Conservation (phyloP, 2,329 filamentous ascomycete genomes). For the Penicillium sp. region DNA sequence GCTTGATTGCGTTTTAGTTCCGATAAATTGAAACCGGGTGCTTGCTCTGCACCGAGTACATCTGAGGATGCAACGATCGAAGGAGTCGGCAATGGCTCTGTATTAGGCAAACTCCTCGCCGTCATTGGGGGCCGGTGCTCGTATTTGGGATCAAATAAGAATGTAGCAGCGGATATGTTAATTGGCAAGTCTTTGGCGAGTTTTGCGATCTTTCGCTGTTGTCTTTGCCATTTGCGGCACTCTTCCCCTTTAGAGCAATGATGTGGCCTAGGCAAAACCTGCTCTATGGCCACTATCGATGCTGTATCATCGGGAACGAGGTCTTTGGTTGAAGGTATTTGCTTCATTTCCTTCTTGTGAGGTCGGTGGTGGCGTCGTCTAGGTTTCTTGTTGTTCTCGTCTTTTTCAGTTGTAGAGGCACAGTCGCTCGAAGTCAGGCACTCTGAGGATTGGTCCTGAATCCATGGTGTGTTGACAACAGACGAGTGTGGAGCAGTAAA, state of each 20-base stretch:
- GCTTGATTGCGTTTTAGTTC: conserved; percentile 68
- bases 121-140: conserved; percentile 49
- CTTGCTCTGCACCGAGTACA: conserved; percentile 67
- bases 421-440: not conserved
- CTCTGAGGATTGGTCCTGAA: not conserved
- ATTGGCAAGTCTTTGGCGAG: conserved; percentile 74
- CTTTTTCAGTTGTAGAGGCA: not conserved
- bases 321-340: not conserved
- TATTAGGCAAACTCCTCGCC: conserved; percentile 55
- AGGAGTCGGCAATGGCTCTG: conserved; percentile 67
- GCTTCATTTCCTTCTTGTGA: conserved; percentile 59
- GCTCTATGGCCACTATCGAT: conserved; percentile 88
- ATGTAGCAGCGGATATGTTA: conserved; percentile 61
- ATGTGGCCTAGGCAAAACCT: conserved; percentile 79
- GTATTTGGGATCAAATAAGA: conserved; percentile 64
- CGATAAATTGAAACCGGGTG: conserved; percentile 65
- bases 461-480: not conserved
- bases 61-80: conserved; percentile 91
- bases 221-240: conserved; percentile 76
- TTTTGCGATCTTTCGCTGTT: conserved; percentile 71
- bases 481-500: not conserved
- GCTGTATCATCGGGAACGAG: conserved; percentile 68
- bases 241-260: conserved; percentile 81
- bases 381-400: conserved; percentile 12
- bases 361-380: conserved; percentile 24